A percentile compares a stretch with the other conserved stretches of the same genome.
phyloP scores from a whole-genome alignment of 768 basidiomycete species.

The Tephrocybe sp. region DNA sequence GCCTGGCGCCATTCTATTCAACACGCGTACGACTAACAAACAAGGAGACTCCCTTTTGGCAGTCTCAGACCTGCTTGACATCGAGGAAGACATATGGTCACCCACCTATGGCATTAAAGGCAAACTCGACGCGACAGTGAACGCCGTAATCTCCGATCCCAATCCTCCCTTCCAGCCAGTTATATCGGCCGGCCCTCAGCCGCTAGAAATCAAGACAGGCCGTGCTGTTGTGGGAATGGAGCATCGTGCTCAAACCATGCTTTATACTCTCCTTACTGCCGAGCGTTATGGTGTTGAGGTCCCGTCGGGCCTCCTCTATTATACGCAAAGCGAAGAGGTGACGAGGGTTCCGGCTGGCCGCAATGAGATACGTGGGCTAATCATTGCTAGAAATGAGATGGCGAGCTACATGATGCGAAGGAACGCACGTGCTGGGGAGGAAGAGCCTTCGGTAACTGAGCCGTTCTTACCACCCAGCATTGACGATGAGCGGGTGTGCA shows the following conservation, averaged over 20 bases:
- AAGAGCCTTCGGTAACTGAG: slow-evolving; percentile 27
- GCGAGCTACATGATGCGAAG: slow-evolving; percentile 72
- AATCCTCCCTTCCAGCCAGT: slow-evolving; percentile 25
- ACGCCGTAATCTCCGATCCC: slow-evolving; percentile 57
- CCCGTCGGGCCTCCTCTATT: slow-evolving; percentile 84
- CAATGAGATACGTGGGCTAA: slow-evolving; percentile 82
- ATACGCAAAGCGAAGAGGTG: slow-evolving; percentile 89
- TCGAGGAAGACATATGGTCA: slow-evolving; percentile 98
- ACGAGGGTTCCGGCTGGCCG: slow-evolving; percentile 74
- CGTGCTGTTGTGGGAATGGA: slow-evolving; percentile 73
- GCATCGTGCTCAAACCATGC: slow-evolving; percentile 96
- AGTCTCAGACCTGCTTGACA: slow-evolving; percentile 72
- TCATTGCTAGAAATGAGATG: slow-evolving; percentile 82
- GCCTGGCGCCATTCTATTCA: slow-evolving; percentile 63
- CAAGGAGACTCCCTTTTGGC: slow-evolving; percentile 58
- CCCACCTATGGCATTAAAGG: slow-evolving; percentile 94
- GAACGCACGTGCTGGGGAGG: slow-evolving; percentile 18
- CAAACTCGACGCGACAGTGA: slow-evolving; percentile 89
- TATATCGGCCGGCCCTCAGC: slow-evolving; percentile 46
- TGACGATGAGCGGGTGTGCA: slow-evolving; percentile 76
- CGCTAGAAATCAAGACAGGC: slow-evolving; percentile 97
- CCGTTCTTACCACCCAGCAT: slow-evolving; percentile 84
- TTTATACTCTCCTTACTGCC: slow-evolving; percentile 87
- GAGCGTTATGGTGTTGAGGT: slow-evolving; percentile 89
- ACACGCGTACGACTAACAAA: slow-evolving; percentile 55